Base-by-base conservation (phyloP, 805 yeast species). In the Starmerella vaccinii region DNA sequence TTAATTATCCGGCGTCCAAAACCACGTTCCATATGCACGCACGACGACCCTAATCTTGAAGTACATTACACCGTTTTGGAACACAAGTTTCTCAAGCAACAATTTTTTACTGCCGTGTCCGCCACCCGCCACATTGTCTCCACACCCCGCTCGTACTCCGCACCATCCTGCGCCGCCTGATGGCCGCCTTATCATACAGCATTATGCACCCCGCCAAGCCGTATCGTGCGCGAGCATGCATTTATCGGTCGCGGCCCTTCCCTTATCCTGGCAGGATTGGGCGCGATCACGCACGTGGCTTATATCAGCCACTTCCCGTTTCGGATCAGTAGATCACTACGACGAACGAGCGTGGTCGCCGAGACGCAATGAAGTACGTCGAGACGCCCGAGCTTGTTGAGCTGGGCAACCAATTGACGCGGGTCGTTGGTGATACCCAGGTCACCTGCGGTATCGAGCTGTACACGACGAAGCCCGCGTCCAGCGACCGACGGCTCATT, bases 381-480 rank as follows among this genome's bases (percentile, higher is more conserved):
- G 97, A 92, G 65, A 92, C 84, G 62, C 82, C 87, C 35, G 96
- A 89, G 61, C 80, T 92, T n/a, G 97, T 88, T 65, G 75, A 83
- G 59, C 83, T 92, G 34, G 88, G 88, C 63, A 94, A 88, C 62
- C 84, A 86, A 49, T 76, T 92, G 50, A 80, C 81, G 57, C 87
- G 86, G 58, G 84, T 81, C 56, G 80, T 88, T 3, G 73, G 77
- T 1, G 94, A 84, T 58, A 78, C 84, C 61, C 81, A 76, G 58
- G 79, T 92, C 35, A 76, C 77, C 50, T 97, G 97, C 12, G 88
- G 95, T 23, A 82, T 95, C 64, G 98, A 92, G 63, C 74, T 92
- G 45, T 92, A 87, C 63, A 85, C 97, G 1, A 92, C 98, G 1
- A 92, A 90, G 62, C 88, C 96, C 1, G 86, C 89, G 22, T 86